Evolutionary conservation across 176 grass and related monocot genomes (phyloP), one percentile per base, ranked within the genome.

Genomic region (Hordeum marinum): DNA sequence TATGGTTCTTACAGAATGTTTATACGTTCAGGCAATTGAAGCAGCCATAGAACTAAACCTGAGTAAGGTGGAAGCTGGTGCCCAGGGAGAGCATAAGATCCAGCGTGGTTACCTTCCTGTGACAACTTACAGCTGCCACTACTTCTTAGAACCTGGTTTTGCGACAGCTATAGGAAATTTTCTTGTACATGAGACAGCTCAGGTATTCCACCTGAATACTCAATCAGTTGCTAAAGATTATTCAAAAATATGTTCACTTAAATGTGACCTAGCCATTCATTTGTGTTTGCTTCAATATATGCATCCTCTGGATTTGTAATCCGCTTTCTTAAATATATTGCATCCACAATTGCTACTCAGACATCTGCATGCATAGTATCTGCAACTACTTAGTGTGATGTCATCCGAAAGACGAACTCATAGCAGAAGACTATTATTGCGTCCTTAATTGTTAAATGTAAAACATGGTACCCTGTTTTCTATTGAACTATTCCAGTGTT

Each of bases 71-170:
- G 96, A 99, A 73, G 96, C 96, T 52, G 96, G 93, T 88, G 96
- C 93, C 45, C 96, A 99, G 72, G 96, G 93, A 86, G 96, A 99
- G 82, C 96, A 99, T 78, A 99, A 99, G 81, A 91, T 99, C 84
- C 96, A 99, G 79, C 90, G 96, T 64, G 96, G 96, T 87, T 99
- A 94, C 70, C 93, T 99, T 87, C 93, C 96, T 50, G 91, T 96
- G 70, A 90, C 91, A 84, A 96, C 93, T 79, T 96, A 92, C 61
- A 99, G 93, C 75, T 92, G 88, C 65, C 96, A 96, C 67, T 94
- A 99, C 84, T 92, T 96, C 37, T 84, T 87, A 68, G 85, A 99
- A 76, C 87, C 92, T 86, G 96, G 86, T 81, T 96, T 99, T 81
- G 87, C 46, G 23, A 89, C 91, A 63, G 96, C 86, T 18, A 94